Conservation (phyloP, 2,329 filamentous ascomycete genomes). For the Neofusicoccum parvum region DNA sequence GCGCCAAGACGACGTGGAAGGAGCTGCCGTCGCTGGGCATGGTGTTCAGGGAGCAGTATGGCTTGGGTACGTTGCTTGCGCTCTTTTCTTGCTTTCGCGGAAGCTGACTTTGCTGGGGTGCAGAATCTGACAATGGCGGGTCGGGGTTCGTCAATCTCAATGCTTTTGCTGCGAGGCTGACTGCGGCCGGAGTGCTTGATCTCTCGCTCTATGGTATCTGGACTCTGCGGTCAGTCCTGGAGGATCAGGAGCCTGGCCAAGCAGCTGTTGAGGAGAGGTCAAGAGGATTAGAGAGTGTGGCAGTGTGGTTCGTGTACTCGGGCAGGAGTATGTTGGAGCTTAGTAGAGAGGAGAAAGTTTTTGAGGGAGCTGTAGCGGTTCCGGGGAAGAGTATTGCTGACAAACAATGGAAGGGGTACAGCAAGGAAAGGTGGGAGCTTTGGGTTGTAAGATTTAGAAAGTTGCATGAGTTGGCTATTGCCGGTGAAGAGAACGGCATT, state of each 20-base stretch:
- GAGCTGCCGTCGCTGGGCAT: no score
- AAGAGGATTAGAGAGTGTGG: background rate
- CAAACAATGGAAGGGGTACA: constrained; percentile 1
- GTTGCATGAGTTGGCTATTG: background rate
- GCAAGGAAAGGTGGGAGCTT: background rate
- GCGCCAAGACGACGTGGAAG: no score
- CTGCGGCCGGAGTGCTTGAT: background rate
- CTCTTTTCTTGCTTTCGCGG: no score
- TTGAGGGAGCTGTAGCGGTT: background rate
- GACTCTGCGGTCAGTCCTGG: background rate
- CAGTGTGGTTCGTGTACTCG: background rate
- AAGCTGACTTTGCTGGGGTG: no score
- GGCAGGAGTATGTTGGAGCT: background rate
- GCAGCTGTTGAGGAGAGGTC: background rate
- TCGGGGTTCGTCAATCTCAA: background rate
- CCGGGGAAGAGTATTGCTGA: background rate
- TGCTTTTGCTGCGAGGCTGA: constrained; percentile 7
- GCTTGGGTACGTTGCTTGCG: no score
- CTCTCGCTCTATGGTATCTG: constrained; percentile 11
- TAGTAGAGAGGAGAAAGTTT: background rate
- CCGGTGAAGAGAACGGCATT: no score
- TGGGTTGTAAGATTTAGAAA: background rate
- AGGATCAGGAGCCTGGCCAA: background rate
- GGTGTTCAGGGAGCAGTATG: no score
- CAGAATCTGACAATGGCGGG: no score